phyloP scores from a whole-genome alignment of 1,139 yeast species.

The Sugiyamaella pinicola region DNA sequence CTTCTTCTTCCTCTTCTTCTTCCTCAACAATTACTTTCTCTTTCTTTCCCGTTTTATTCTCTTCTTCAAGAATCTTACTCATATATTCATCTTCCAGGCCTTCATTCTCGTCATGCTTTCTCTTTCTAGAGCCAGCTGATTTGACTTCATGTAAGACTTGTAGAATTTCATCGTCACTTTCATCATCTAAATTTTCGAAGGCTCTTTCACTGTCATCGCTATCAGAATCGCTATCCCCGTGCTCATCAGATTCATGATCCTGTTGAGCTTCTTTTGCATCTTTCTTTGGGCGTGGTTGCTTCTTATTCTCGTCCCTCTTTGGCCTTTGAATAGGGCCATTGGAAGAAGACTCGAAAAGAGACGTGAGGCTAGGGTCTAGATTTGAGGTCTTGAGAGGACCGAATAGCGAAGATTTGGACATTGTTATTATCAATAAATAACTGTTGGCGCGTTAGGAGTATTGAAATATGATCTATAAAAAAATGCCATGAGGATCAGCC shows the following conservation, averaged over 20 bases:
- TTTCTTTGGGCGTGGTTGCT: neutral
- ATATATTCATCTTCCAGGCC: conserved; percentile 32
- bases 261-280: too few relatives aligned
- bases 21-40: conserved; percentile 29
- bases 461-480: neutral
- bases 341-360: conserved; percentile 12
- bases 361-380: conserved; percentile 8
- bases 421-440: neutral
- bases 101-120: conserved; percentile 35
- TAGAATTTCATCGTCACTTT: conserved; percentile 31
- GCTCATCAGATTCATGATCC: too few relatives aligned
- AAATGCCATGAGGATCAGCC: neutral
- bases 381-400: conserved; percentile 6
- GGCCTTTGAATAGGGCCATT: conserved; percentile 13
- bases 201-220: conserved; percentile 36
- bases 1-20: conserved; percentile 30
- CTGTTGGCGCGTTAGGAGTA: neutral
- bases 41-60: conserved; percentile 25
- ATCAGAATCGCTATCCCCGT: conserved; percentile 37
- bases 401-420: conserved; percentile 17
- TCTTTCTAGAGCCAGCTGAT: conserved; percentile 29
- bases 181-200: conserved; percentile 26
- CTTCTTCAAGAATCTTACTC: conserved; percentile 26
- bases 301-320: conserved; percentile 7
- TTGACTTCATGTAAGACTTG: conserved; percentile 22